Evolutionary conservation across 2,329 filamentous ascomycete genomes (phyloP).

Genomic region (Trichocomaceae sp.): DNA sequence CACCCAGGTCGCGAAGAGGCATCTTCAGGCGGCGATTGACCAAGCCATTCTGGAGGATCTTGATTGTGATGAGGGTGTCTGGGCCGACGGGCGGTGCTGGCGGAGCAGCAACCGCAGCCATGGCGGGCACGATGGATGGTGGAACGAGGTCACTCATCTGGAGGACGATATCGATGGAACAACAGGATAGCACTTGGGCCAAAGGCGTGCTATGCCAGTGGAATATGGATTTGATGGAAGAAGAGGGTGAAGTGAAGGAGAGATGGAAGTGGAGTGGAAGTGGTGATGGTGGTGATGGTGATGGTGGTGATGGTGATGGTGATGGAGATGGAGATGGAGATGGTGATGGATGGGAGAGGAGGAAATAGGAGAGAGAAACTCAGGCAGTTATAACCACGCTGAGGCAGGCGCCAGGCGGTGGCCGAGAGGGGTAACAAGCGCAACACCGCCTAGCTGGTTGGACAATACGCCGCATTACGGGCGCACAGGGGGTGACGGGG

Average conservation of each 20-base stretch:
- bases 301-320: not conserved
- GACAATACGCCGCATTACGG: not conserved
- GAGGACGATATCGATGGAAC: not conserved
- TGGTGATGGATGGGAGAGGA: not conserved
- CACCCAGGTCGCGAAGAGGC: slow-evolving; percentile 74
- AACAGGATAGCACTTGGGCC: not conserved
- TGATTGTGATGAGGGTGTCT: slow-evolving; percentile 76
- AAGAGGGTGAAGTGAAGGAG: not conserved
- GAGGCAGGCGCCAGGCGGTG: slow-evolving; percentile 1
- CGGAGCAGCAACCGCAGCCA: slow-evolving; percentile 38
- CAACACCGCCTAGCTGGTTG: not conserved
- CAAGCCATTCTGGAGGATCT: slow-evolving; percentile 69
- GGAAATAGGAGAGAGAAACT: not conserved
- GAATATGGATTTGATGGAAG: not conserved
- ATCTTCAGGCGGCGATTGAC: slow-evolving; percentile 76
- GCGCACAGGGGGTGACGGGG: too few relatives aligned
- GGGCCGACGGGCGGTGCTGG: slow-evolving; percentile 46
- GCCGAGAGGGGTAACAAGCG: not conserved
- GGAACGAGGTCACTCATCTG: slow-evolving; percentile 4
- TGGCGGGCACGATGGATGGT: slow-evolving; percentile 17
- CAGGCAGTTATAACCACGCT: not conserved
- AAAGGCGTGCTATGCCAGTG: not conserved
- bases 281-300: not conserved
- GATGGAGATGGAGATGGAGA: not conserved
- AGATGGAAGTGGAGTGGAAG: too few relatives aligned